Evolutionary conservation across 768 basidiomycete genomes (phyloP), one percentile per base, ranked within the genome.

Genomic region (Boletus rex-veris): DNA sequence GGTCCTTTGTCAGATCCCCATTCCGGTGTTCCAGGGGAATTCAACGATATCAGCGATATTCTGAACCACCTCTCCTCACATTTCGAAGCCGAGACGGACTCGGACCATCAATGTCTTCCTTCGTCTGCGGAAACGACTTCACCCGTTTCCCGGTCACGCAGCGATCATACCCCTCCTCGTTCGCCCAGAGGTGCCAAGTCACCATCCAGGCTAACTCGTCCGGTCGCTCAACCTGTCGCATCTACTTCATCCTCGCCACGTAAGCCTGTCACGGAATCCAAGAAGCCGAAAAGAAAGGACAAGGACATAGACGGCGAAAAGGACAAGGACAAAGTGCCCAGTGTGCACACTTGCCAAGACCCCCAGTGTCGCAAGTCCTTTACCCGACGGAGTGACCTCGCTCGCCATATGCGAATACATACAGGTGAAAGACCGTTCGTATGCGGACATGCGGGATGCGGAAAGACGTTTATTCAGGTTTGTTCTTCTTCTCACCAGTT

Each of bases 381-480:
- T 66, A 86, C 86, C 28, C 82, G 92, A 21, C 80, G 85, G 54
- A 93, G 91, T 64, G 92, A 94, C 66, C 78, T 94, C 42, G 80
- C 83, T 39, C 83, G 92, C 26, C 92, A 95, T 66, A 88, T 84
- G 77, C 83, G 90, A 41, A 93, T 93, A 75, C 92, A 95, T 63
- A 93, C 92, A 0, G 92, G 92, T 16, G 92, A 94, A 69, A 79
- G 92, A 48, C 92, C 92, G 3, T 93, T 89, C 68, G 75, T 84
- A 12, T 94, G 91, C 60, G 75, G 77, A 33, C 78, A 89, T 60
- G 63, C 71, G 28, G 85, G 84, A 28, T 94, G 92, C 53, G 89
- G 90, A 48, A 95, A 94, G 76, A 88, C 88, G 3, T 95, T 95
- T 63, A 93, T 95, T 62, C 92, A 95, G 82, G 92, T 91, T 69